Conservation (phyloP, 345 rosid genomes). For the Pugionium dolabratum region DNA sequence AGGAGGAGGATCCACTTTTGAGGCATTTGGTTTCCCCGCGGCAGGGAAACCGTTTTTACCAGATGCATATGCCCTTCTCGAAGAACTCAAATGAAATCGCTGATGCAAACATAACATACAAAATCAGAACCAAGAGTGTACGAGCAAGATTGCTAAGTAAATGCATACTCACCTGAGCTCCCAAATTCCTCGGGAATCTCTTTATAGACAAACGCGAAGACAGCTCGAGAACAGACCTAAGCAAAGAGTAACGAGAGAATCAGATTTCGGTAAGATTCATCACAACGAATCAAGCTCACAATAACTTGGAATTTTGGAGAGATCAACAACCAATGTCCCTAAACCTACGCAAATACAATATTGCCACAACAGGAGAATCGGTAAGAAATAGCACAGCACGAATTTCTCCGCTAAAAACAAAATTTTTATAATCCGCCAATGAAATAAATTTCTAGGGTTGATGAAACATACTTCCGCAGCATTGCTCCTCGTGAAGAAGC, state of each 20-base stretch:
- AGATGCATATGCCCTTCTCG: slow-evolving; percentile 55
- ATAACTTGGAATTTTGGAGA: neutral
- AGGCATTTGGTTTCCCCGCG: slow-evolving; percentile 32
- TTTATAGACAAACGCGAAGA: slow-evolving; percentile 52
- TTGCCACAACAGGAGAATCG: slow-evolving; percentile 23
- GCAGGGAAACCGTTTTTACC: slow-evolving; percentile 47
- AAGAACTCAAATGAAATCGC: slow-evolving; percentile 46
- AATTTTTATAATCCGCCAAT: neutral
- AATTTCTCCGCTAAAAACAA: neutral
- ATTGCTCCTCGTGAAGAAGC: slow-evolving; percentile 15
- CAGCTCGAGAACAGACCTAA: slow-evolving; percentile 67
- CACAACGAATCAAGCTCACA: neutral
- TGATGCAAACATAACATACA: slow-evolving; percentile 38
- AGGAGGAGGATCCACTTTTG: slow-evolving; percentile 33
- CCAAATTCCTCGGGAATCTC: slow-evolving; percentile 52
- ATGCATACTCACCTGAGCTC: slow-evolving; percentile 49
- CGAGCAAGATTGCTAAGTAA: neutral
- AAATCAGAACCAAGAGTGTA: slow-evolving; percentile 13
- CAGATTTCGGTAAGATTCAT: slow-evolving; percentile 12
- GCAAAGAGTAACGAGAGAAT: slow-evolving; percentile 1
- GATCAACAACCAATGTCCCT: slow-evolving; percentile 16
- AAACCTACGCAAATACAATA: slow-evolving; percentile 10
- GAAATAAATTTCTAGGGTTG: neutral
- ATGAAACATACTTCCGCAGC: slow-evolving; percentile 40
- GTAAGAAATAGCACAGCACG: neutral